These are phyloP conservation scores for Xylariaceae sp. DNA, from an alignment of 2,329 filamentous ascomycete genomes.

Conservation along the genomic window DNA sequence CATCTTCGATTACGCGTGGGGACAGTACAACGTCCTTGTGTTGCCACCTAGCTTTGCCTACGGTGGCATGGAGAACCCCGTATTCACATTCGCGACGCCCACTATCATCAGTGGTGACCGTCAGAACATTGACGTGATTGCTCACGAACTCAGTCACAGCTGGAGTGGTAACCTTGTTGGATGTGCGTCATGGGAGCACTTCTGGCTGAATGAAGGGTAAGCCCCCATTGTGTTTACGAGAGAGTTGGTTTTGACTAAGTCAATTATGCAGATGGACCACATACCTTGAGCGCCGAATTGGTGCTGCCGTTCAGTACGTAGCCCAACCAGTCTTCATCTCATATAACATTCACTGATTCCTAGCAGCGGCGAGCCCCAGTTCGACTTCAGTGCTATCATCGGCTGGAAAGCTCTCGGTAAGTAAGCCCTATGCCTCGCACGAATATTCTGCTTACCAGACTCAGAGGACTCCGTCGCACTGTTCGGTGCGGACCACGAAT, in stretches of 20 bases:
- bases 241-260: slow-evolving; percentile 1
- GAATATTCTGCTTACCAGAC: slow-evolving; percentile 1
- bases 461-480: slow-evolving; percentile 69
- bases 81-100: slow-evolving; percentile 92
- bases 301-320: slow-evolving; percentile 60
- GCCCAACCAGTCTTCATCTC: not conserved
- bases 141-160: slow-evolving; percentile 62
- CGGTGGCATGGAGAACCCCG: slow-evolving; percentile 87
- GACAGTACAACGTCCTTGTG: slow-evolving; percentile 88
- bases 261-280: slow-evolving; percentile 62
- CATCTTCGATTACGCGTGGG: slow-evolving; percentile 88
- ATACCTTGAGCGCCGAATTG: slow-evolving; percentile 84
- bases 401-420: slow-evolving; percentile 80
- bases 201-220: slow-evolving; percentile 67
- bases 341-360: slow-evolving; percentile 1
- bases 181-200: slow-evolving; percentile 77
- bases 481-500: slow-evolving; percentile 80
- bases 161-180: slow-evolving; percentile 88
- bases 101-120: slow-evolving; percentile 87
- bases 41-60: slow-evolving; percentile 88
- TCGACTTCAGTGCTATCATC: slow-evolving; percentile 92
- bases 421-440: slow-evolving; percentile 13
- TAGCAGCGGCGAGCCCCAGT: slow-evolving; percentile 63
- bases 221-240: not conserved
- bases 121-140: slow-evolving; percentile 93